Percentiles rank a stretch among this genome's conserved stretches.
Evolutionary conservation across 23 red algal genomes (phyloP).

Genomic region (Gracilariopsis chorda): DNA sequence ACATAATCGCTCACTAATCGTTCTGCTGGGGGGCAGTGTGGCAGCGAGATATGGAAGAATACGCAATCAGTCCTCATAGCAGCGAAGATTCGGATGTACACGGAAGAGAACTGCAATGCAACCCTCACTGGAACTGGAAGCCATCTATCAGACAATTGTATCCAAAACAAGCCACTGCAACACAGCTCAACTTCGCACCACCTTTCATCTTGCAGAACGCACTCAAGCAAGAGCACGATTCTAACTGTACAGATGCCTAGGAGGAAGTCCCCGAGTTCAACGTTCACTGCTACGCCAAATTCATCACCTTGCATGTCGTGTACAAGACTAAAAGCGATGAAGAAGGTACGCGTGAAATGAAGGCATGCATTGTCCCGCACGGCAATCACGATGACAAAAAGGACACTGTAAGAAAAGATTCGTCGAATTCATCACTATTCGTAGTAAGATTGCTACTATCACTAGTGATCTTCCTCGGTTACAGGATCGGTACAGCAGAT

Average conservation of each 20-base stretch:
- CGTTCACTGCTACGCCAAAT: not conserved
- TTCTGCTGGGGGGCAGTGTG: not conserved
- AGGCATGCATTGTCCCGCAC: constrained; percentile 1
- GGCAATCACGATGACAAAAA: constrained; percentile 38
- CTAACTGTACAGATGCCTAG: constrained; percentile 11
- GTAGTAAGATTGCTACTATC: constrained; percentile 20
- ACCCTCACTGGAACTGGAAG: not conserved
- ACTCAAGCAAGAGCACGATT: not conserved
- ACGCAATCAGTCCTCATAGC: too few species aligned
- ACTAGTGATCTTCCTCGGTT: constrained; percentile 4
- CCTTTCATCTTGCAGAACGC: constrained; percentile 4
- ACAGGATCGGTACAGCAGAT: not conserved
- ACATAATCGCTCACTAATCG: not conserved
- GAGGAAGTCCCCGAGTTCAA: not conserved
- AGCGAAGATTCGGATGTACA: not conserved
- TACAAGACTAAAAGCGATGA: constrained; percentile 38
- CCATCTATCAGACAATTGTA: not conserved
- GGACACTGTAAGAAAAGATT: constrained; percentile 28
- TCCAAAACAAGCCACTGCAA: not conserved
- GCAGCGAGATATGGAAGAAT: not conserved
- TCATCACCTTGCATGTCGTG: constrained; percentile 18
- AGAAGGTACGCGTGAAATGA: not conserved
- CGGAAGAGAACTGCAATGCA: not conserved
- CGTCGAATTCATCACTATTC: constrained; percentile 1
- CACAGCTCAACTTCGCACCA: not conserved